phyloP scores from a whole-genome alignment of 768 basidiomycete genomes.

The Auricularia auricula-judae region DNA sequence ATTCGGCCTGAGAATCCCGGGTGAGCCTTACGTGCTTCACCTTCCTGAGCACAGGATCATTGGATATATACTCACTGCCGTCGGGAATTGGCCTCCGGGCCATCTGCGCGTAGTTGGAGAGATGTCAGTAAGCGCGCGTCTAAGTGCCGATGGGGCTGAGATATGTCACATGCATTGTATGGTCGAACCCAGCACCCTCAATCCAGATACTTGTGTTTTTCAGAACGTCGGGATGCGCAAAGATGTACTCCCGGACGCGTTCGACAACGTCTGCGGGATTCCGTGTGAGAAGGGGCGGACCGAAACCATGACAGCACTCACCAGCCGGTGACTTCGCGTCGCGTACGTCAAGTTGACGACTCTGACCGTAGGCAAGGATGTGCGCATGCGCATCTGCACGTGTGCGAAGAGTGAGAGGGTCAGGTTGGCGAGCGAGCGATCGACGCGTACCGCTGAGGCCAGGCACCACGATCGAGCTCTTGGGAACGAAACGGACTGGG shows the following conservation, averaged over 20 bases:
- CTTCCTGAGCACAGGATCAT: neutral
- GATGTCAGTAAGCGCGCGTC: neutral
- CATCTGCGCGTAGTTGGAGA: constrained; percentile 27
- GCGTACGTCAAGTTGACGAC: constrained; percentile 52
- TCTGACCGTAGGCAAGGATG: constrained; percentile 62
- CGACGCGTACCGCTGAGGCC: neutral
- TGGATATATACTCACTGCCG: constrained; percentile 38
- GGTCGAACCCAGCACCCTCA: constrained; percentile 88
- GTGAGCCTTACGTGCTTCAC: constrained; percentile 29
- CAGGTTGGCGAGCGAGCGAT: neutral
- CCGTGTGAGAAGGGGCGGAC: neutral
- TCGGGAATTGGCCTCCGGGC: constrained; percentile 53
- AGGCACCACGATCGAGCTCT: neutral
- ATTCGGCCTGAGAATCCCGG: constrained; percentile 35
- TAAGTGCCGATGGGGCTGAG: neutral
- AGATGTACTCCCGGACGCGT: constrained; percentile 47
- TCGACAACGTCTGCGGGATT: constrained; percentile 45
- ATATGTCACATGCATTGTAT: constrained; percentile 37
- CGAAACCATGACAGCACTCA: constrained; percentile 16
- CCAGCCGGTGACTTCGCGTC: constrained; percentile 49
- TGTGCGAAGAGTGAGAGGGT: neutral
- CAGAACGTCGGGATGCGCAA: constrained; percentile 42
- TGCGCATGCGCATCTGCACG: constrained; percentile 69
- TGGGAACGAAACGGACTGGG: neutral
- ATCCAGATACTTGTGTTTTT: constrained; percentile 57